phyloP scores from a whole-genome alignment of 1,284 basidiomycete genomes.

The Tausonia pullulans region DNA sequence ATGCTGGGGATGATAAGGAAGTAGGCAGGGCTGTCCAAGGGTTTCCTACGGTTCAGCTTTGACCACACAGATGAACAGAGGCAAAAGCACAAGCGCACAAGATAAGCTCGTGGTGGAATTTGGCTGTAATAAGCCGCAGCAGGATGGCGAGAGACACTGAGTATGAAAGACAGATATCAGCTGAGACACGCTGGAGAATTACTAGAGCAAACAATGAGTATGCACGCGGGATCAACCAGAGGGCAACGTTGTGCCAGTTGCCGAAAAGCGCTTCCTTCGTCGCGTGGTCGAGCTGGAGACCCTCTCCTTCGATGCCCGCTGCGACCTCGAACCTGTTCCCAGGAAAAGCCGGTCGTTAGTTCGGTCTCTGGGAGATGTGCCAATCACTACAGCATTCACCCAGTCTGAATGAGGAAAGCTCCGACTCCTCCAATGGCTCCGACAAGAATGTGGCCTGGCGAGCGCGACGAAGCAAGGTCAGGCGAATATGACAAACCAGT shows the following conservation, averaged over 20 bases:
- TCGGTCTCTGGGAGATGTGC: no score
- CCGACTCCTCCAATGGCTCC: slow-evolving; percentile 84
- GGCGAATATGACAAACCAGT: background rate
- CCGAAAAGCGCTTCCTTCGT: slow-evolving; percentile 54
- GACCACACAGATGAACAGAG: no score
- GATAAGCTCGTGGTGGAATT: slow-evolving; percentile 76
- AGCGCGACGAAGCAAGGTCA: background rate
- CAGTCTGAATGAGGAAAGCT: slow-evolving; percentile 78
- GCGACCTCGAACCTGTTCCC: slow-evolving; percentile 62
- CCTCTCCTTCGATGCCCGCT: slow-evolving; percentile 68
- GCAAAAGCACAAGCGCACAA: slow-evolving; percentile 36
- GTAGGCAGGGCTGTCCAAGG: slow-evolving; percentile 49
- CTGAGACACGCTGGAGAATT: no score
- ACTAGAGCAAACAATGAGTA: no score
- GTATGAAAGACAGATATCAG: no score
- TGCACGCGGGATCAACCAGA: slow-evolving; percentile 58
- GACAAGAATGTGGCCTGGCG: slow-evolving; percentile 3
- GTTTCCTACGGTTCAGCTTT: no score
- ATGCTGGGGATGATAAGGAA: slow-evolving; percentile 72
- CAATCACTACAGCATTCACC: slow-evolving; percentile 39
- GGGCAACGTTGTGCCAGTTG: slow-evolving; percentile 47
- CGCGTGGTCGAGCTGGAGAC: slow-evolving; percentile 56
- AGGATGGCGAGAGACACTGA: slow-evolving; percentile 57
- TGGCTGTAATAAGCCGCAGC: slow-evolving; percentile 67
- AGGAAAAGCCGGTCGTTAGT: background rate